These are phyloP conservation scores for Solanum chiquidenum DNA, from an alignment of 257 asterid genomes.

Conservation along the genomic window DNA sequence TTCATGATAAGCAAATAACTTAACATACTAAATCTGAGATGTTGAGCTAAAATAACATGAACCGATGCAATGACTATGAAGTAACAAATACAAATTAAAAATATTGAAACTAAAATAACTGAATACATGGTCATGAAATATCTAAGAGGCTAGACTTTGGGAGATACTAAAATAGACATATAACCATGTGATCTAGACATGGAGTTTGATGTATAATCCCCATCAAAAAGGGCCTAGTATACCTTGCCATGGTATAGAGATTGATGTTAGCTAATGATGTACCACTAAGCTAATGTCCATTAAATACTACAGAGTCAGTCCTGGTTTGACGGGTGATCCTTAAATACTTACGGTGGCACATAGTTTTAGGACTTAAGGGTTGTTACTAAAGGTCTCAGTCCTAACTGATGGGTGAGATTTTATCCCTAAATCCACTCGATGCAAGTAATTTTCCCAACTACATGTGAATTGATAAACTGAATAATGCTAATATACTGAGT, in stretches of 20 bases:
- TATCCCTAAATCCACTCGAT: neutral
- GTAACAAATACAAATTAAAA: no score
- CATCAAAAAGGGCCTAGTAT: neutral
- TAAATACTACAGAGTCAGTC: neutral
- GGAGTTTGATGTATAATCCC: neutral
- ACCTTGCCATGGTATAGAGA: neutral
- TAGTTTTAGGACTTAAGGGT: neutral
- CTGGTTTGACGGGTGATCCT: neutral
- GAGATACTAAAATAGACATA: neutral
- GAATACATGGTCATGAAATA: neutral
- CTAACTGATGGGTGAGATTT: no score
- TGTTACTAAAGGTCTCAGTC: neutral
- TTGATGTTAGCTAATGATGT: neutral
- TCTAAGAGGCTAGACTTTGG: neutral
- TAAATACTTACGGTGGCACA: neutral
- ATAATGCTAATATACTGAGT: no score
- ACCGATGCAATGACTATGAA: no score
- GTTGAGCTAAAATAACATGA: neutral
- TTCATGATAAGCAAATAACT: no score
- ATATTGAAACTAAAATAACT: no score
- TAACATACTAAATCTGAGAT: no score
- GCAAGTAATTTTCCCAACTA: neutral
- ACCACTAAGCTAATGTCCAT: neutral
- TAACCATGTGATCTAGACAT: neutral
- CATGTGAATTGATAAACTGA: no score